These are phyloP conservation scores for Papilionanthe hybrid DNA, from an alignment of 116 monocot genomes.

Conservation along the genomic window DNA sequence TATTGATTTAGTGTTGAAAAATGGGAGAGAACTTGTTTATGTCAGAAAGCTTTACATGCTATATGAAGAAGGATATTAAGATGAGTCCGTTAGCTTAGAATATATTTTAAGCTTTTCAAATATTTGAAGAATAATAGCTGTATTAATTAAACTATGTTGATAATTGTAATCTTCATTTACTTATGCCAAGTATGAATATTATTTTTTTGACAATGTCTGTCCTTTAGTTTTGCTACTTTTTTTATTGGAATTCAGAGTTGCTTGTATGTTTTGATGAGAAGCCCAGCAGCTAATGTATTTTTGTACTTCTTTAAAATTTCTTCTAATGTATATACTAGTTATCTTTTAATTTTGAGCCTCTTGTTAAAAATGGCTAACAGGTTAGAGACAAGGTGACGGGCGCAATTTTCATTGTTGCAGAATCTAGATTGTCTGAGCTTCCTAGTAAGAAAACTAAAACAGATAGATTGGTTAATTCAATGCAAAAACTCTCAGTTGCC, in stretches of 20 bases:
- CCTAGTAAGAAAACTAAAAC: constrained; percentile 63
- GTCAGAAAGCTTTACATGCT: neutral
- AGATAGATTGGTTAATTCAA: constrained; percentile 24
- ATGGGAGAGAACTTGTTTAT: neutral
- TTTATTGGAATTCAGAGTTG: neutral
- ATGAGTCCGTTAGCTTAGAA: neutral
- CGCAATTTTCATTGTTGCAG: constrained; percentile 68
- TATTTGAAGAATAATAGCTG: neutral
- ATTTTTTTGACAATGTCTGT: neutral
- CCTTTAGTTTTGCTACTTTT: neutral
- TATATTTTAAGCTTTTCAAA: neutral
- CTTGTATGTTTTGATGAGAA: neutral
- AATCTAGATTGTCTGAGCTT: constrained; percentile 71
- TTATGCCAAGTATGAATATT: neutral
- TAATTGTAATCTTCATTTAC: neutral
- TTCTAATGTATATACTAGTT: neutral
- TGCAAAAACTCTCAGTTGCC: constrained; percentile 18
- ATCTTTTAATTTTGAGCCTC: neutral
- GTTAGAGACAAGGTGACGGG: constrained; percentile 67
- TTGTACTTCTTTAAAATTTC: neutral
- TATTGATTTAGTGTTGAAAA: neutral
- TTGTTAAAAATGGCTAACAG: constrained; percentile 22
- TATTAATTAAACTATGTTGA: neutral
- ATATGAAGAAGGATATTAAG: neutral
- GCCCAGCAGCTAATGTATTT: neutral